Evolutionary conservation across 2,329 filamentous ascomycete species (phyloP), one percentile per base, ranked within the genome.

Genomic region (Neurospora crassa): DNA sequence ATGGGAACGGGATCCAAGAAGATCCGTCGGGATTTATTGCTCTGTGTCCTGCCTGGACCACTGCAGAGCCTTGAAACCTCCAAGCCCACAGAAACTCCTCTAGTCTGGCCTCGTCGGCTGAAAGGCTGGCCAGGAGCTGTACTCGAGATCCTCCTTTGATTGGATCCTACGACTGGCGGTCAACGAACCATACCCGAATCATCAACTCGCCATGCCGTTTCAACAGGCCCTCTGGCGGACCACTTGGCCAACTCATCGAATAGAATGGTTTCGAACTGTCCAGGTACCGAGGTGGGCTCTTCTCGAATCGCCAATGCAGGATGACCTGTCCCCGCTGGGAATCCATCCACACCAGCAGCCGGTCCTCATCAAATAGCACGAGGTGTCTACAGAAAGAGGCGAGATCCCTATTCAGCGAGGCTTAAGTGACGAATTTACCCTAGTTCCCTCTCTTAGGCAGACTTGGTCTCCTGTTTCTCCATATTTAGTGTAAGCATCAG

Each of bases 161-260:
- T 71, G 70, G 67, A 69, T 29, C 59, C 67, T 67, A 70, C 70
- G 68, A 67, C 69, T 73, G 72, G 74, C 74, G 70, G 74, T 75
- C 73, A 75, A 73, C 69, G 59, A 40, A 59, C 42, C 37, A 63
- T 37, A 37, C 53, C 53, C 16, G 53, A 63, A 63, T 63, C 37
- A 24, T 68, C 41, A 47, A 42, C 59, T 40, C 37, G 53, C 40
- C 53, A 67, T 45, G 59, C 67, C 73, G 67, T 47, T 63, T 68
- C 59, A 63, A 43, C 69, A 71, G 70, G 68, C 67, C 68, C 40
- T 67, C 41, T 63, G 53, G 53, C 53, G 53, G 40, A 53, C 42
- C 67, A 67, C 3, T 42, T 68, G 40, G 37, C 69, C 69, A 47
- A 68, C 67, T 70, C 53, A 68, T 67, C 69, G 67, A 67, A 47